Percentiles rank a stretch among this genome's conserved stretches.
phyloP scores from a whole-genome alignment of 495 filamentous ascomycete species.

The Cudoniella acicularis region DNA sequence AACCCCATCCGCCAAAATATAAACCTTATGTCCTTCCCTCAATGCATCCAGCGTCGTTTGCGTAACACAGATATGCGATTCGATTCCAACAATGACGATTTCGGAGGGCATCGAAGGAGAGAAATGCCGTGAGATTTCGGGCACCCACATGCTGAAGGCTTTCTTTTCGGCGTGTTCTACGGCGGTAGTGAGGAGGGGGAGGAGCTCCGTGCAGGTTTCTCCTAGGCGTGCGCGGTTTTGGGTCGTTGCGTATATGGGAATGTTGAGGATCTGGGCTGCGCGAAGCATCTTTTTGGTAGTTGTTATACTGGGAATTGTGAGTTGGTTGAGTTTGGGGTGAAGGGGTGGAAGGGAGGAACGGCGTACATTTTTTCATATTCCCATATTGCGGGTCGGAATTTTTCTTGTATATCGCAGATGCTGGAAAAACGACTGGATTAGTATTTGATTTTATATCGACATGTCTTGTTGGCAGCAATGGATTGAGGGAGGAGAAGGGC shows the following conservation, averaged over 20 bases:
- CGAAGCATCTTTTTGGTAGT: slow-evolving; percentile 52
- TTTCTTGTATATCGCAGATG: slow-evolving; percentile 94
- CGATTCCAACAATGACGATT: slow-evolving; percentile 78
- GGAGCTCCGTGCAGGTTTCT: slow-evolving; percentile 63
- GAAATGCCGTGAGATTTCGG: slow-evolving; percentile 41
- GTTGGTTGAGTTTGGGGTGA: slow-evolving; percentile 4
- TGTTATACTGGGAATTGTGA: slow-evolving; percentile 36
- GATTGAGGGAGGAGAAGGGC: neutral
- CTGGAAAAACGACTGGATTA: slow-evolving; percentile 52
- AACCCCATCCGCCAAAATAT: slow-evolving; percentile 88
- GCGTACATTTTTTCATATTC: slow-evolving; percentile 76
- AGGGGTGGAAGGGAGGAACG: slow-evolving; percentile 17
- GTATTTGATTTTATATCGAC: too few species aligned
- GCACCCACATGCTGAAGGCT: slow-evolving; percentile 77
- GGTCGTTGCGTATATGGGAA: slow-evolving; percentile 81
- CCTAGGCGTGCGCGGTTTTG: slow-evolving; percentile 76
- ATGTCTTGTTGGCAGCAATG: neutral
- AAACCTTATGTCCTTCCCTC: slow-evolving; percentile 71
- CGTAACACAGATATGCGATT: slow-evolving; percentile 90
- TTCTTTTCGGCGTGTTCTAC: slow-evolving; percentile 57
- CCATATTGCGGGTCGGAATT: slow-evolving; percentile 76
- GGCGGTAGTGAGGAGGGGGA: slow-evolving; percentile 28
- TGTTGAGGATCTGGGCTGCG: slow-evolving; percentile 56
- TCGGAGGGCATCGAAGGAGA: slow-evolving; percentile 29
- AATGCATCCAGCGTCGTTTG: slow-evolving; percentile 86